phyloP scores from a whole-genome alignment of 2,329 filamentous ascomycete genomes.

The Neofusicoccum kwambonambiense region DNA sequence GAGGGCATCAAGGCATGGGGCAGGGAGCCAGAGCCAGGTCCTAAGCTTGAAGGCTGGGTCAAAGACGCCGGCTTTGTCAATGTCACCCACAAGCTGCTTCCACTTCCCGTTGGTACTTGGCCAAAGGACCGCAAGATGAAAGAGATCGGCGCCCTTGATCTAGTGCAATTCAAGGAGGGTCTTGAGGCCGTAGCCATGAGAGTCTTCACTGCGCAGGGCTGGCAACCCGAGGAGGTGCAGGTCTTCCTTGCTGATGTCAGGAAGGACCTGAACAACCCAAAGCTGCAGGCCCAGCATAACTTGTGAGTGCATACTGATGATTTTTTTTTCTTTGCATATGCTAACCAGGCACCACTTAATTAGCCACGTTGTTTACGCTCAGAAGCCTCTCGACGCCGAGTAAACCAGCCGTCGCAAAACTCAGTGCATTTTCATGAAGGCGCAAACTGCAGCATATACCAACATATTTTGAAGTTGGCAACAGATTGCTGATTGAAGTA shows the following conservation, averaged over 20 bases:
- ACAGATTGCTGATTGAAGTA: not conserved
- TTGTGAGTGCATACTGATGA: not conserved
- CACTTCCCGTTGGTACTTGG: constrained; percentile 30
- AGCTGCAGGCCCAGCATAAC: constrained; percentile 19
- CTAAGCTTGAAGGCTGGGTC: constrained; percentile 27
- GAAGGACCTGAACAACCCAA: constrained; percentile 18
- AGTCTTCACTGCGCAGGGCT: constrained; percentile 22
- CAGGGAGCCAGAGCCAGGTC: constrained; percentile 19
- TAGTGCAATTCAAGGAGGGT: constrained; percentile 10
- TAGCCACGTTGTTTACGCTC: constrained; percentile 14
- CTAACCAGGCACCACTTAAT: not conserved
- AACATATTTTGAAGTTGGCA: not conserved
- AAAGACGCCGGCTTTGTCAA: constrained; percentile 28
- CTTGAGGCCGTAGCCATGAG: constrained; percentile 19
- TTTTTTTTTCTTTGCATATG: not conserved
- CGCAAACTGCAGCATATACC: not conserved
- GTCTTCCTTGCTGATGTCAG: constrained; percentile 21
- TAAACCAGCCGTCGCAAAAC: not conserved
- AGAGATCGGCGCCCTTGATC: constrained; percentile 4
- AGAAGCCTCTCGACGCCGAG: constrained; percentile 10
- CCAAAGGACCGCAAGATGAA: constrained; percentile 23
- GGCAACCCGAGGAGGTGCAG: constrained; percentile 20
- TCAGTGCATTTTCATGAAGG: not conserved
- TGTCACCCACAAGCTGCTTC: constrained; percentile 23
- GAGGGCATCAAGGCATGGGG: constrained; percentile 18